Evolutionary conservation across 768 basidiomycete species (phyloP).

Genomic region (Vararia minispora): DNA sequence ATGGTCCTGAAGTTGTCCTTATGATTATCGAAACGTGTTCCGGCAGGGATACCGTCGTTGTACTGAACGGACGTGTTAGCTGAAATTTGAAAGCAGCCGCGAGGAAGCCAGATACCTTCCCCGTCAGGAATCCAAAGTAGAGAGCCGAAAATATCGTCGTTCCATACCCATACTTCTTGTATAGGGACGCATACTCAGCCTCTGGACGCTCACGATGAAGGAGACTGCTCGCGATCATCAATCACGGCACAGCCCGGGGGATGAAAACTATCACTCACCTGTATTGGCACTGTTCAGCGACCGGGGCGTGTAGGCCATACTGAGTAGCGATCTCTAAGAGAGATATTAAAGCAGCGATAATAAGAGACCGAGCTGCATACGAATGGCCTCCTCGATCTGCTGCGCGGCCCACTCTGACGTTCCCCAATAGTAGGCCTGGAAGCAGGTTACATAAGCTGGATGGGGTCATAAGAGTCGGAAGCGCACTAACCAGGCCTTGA

Average conservation of each 20-base stretch:
- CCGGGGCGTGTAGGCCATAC: constrained; percentile 37
- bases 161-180: constrained; percentile 34
- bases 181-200: constrained; percentile 38
- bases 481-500: constrained; percentile 28
- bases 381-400: constrained; percentile 34
- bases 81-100: neutral
- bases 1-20: constrained; percentile 33
- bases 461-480: neutral
- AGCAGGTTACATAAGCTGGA: neutral
- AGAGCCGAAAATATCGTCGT: constrained; percentile 47
- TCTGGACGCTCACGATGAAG: constrained; percentile 45
- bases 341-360: too few relatives aligned
- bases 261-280: constrained; percentile 15
- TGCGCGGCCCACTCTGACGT: constrained; percentile 47
- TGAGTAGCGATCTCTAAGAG: constrained; percentile 39
- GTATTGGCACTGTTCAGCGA: constrained; percentile 42
- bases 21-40: constrained; percentile 40
- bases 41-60: constrained; percentile 39
- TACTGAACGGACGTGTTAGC: constrained; percentile 20
- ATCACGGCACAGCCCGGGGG: neutral
- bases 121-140: constrained; percentile 42
- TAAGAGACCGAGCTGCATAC: constrained; percentile 19
- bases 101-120: constrained; percentile 26
- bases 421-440: constrained; percentile 34
- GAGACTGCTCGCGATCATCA: constrained; percentile 33